A percentile compares a stretch with the other conserved stretches of the same genome.
These are phyloP conservation scores for Lactarius vividus DNA, from an alignment of 768 basidiomycete genomes.

Conservation along the genomic window DNA sequence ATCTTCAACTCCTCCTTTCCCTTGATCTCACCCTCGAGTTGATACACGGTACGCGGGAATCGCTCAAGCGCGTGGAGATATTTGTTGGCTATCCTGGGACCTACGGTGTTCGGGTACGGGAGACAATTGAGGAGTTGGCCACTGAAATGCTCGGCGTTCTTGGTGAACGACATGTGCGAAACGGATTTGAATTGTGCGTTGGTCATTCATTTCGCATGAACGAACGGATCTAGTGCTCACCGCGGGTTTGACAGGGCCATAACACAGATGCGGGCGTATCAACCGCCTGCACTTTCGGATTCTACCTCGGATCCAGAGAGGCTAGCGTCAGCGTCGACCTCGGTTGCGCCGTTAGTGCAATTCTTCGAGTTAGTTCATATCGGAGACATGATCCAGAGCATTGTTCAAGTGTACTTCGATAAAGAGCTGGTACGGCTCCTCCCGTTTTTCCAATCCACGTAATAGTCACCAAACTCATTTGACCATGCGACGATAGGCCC, in stretches of 20 bases:
- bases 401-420: constrained; percentile 98
- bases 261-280: constrained; percentile 85
- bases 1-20: constrained; percentile 85
- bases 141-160: constrained; percentile 78
- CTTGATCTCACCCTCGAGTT: constrained; percentile 88
- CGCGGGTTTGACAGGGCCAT: constrained; percentile 57
- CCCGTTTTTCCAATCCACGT: not conserved
- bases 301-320: constrained; percentile 63
- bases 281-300: constrained; percentile 65
- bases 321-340: constrained; percentile 20
- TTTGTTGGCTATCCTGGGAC: constrained; percentile 85
- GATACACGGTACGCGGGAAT: constrained; percentile 90
- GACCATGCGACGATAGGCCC: constrained; percentile 47
- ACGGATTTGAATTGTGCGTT: constrained; percentile 62
- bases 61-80: constrained; percentile 87
- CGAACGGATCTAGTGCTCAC: not conserved
- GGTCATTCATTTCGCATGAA: not conserved
- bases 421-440: constrained; percentile 72
- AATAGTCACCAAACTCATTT: not conserved
- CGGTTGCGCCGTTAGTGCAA: constrained; percentile 87
- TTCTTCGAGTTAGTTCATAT: constrained; percentile 98
- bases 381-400: constrained; percentile 95
- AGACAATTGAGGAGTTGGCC: constrained; percentile 93
- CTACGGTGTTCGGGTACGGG: constrained; percentile 82
- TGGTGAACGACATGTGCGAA: constrained; percentile 72